Evolutionary conservation across 768 basidiomycete genomes (phyloP), one percentile per base, ranked within the genome.

Genomic region (Glaciozyma antarctica): DNA sequence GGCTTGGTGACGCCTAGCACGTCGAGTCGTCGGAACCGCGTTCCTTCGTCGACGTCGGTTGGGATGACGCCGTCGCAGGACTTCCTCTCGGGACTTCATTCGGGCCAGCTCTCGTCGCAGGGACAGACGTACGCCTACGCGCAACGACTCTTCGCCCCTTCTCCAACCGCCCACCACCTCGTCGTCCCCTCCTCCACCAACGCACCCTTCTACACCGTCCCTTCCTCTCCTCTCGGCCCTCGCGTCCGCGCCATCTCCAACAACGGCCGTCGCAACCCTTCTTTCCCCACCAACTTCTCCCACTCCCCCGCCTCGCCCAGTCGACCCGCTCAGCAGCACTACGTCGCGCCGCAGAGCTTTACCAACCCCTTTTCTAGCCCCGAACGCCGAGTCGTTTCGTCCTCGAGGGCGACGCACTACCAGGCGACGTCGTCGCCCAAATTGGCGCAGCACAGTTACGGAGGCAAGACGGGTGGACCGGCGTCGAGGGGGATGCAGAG

Each of bases 71-170:
- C 62, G 8, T 61, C 68, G 26, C 63, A 64, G 45, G 58, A 59
- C 44, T 45, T 64, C 51, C 38, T 58, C 43, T 64, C 63, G 51
- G 57, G 48, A 10, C 51, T 64, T 24, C 49, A 64, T 38, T 52
- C 51, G 57, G 47, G 21, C 47, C 13, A 58, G n/a, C 38, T 26
- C 21, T 19, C 28, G 15, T 38, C 54, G 30, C 34, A 24, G n/a
- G 62, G 38, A 10, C 38, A 60, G 55, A 17, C 56, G 41, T 22
- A 34, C 51, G 43, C 64, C 16, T 63, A 64, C 26, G 59, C 62
- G 6, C 60, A 62, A 32, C 68, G 68, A 4, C 64, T 69, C 22
- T 69, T 69, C 44, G 64, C 51, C 38, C 24, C 55, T 10, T 34
- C 55, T 38, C 7, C 38, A 9, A 30, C 16, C 38, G 10, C 28